Percentiles rank a stretch among this genome's conserved stretches.
Conservation (phyloP, 495 filamentous ascomycete genomes). For the Copromyces sp. region DNA sequence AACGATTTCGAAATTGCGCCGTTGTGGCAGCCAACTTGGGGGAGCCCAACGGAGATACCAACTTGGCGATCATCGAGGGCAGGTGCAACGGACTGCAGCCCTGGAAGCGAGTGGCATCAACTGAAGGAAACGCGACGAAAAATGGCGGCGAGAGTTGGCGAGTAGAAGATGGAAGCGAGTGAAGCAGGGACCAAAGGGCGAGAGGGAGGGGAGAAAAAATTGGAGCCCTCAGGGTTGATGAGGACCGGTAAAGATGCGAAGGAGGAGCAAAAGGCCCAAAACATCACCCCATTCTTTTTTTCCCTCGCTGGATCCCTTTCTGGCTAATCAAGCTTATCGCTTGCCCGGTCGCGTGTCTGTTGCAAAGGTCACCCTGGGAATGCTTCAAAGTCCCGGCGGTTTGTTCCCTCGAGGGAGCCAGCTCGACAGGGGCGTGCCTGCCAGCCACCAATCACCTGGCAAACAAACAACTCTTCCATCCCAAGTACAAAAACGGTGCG, state of each 20-base stretch:
- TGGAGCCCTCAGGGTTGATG: not conserved
- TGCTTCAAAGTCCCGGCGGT: not conserved
- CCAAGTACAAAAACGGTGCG: not conserved
- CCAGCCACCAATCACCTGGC: not conserved
- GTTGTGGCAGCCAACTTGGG: conserved; percentile 26
- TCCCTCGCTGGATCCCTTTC: not conserved
- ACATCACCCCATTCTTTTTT: not conserved
- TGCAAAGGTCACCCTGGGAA: not conserved
- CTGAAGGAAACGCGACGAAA: conserved; percentile 3
- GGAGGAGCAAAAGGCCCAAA: not conserved
- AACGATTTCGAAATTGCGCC: conserved; percentile 27
- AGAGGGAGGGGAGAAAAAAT: not conserved
- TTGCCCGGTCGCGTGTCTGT: not conserved
- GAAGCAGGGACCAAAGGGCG: not conserved
- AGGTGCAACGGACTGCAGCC: conserved; percentile 1
- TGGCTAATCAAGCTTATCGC: not conserved
- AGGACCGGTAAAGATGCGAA: not conserved
- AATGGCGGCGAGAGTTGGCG: not conserved
- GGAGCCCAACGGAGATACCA: conserved; percentile 27
- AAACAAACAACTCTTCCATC: not conserved
- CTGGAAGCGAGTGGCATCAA: conserved; percentile 12
- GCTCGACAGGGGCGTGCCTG: not conserved
- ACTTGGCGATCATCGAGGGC: conserved; percentile 27
- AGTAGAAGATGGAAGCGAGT: not conserved
- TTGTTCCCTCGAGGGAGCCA: not conserved